Conservation (phyloP, 306 rosid species). For the peach (Prunus persica) region DNA sequence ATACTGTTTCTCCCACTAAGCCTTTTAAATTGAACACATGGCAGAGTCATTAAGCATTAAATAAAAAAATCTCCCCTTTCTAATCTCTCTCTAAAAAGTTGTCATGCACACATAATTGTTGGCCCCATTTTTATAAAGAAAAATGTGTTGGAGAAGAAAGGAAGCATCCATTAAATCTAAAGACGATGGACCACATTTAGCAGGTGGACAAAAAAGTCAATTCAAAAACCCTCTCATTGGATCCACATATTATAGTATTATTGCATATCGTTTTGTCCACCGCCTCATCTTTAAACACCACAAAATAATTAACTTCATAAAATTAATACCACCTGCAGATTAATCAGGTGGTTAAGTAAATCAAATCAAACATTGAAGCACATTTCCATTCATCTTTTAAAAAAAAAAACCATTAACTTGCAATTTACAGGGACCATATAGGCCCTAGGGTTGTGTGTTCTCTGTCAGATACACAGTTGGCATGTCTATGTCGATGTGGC, state of each 20-base stretch:
- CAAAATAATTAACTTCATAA: neutral
- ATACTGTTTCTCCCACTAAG: neutral
- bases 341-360: neutral
- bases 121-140: slow-evolving; percentile 3
- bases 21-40: neutral
- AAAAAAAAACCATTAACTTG: too few species aligned
- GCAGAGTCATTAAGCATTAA: neutral
- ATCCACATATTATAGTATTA: neutral
- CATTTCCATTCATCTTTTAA: neutral
- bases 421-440: neutral
- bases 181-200: slow-evolving; percentile 1
- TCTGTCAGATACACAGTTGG: neutral
- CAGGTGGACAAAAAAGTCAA: neutral
- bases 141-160: slow-evolving; percentile 17
- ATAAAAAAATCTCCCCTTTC: neutral
- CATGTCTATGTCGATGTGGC: slow-evolving; percentile 2
- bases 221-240: neutral
- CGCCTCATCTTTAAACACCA: neutral
- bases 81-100: neutral
- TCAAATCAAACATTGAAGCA: neutral
- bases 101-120: neutral
- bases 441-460: neutral
- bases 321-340: neutral
- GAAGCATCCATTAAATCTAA: neutral
- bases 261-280: neutral